Conservation (phyloP, 2,329 filamentous ascomycete genomes). For the Hypoxylon sp. region DNA sequence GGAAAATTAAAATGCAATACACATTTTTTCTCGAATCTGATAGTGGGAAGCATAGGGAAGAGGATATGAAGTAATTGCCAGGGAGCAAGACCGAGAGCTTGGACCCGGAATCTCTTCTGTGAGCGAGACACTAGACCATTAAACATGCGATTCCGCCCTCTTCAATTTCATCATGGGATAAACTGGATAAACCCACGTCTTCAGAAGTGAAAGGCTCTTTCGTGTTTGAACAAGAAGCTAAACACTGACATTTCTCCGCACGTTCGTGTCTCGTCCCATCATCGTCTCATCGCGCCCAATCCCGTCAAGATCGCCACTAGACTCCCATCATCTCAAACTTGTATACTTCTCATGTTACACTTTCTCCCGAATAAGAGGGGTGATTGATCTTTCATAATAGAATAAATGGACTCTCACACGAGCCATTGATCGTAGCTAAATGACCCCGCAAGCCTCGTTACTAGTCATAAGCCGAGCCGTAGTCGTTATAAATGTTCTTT, state of each 20-base stretch:
- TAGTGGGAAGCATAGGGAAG: conserved; percentile 2
- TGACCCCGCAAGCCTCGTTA: neutral
- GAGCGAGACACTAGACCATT: neutral
- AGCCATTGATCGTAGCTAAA: neutral
- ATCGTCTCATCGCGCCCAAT: conserved; percentile 38
- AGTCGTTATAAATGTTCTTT: neutral
- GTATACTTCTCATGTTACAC: conserved; percentile 37
- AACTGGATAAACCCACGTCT: conserved; percentile 5
- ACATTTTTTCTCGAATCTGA: neutral
- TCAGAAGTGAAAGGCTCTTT: conserved; percentile 12
- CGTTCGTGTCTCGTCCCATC: conserved; percentile 44
- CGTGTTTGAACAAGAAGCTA: conserved; percentile 21
- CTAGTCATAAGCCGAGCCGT: neutral
- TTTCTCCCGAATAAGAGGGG: conserved; percentile 37
- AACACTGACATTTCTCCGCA: conserved; percentile 24
- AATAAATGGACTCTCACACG: conserved; percentile 10
- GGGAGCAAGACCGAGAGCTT: neutral
- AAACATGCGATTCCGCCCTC: conserved; percentile 26
- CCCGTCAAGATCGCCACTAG: conserved; percentile 21
- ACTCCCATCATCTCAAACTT: conserved; percentile 32
- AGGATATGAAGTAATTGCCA: conserved; percentile 1
- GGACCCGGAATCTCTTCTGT: neutral
- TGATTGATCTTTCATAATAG: conserved; percentile 32
- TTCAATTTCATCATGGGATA: conserved; percentile 21
- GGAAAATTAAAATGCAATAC: conserved; percentile 8